Percentiles rank a stretch among this genome's conserved stretches.
These are phyloP conservation scores for Ascochyta clinopodiicola DNA, from an alignment of 2,329 filamentous ascomycete genomes.

Conservation along the genomic window DNA sequence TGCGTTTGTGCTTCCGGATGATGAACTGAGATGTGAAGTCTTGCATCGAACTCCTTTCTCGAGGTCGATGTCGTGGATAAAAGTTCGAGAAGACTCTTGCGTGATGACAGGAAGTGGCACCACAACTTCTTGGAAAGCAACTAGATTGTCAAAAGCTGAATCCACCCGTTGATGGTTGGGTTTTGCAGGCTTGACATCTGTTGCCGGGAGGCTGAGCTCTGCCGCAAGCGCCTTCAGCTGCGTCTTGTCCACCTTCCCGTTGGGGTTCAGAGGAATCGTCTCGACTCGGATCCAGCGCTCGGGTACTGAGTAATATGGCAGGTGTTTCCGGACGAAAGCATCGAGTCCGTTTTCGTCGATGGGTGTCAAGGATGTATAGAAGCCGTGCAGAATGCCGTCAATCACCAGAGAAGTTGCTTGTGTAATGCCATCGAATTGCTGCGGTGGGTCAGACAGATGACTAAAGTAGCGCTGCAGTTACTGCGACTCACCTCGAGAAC, in stretches of 20 bases:
- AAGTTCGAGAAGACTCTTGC: neutral
- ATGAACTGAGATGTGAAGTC: conserved; percentile 20
- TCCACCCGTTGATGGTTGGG: conserved; percentile 6
- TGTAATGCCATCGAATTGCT: conserved; percentile 54
- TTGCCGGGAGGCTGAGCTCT: neutral
- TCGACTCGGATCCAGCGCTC: conserved; percentile 53
- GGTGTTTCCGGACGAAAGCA: conserved; percentile 50
- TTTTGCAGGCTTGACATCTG: conserved; percentile 4
- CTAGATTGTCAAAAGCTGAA: conserved; percentile 17
- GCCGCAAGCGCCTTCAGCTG: conserved; percentile 47
- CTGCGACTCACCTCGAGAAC: conserved; percentile 29
- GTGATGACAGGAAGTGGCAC: conserved; percentile 3
- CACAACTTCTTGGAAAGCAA: conserved; percentile 9
- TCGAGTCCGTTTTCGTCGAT: conserved; percentile 46
- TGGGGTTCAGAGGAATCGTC: conserved; percentile 59
- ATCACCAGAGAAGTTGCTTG: conserved; percentile 59
- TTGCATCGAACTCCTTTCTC: conserved; percentile 20
- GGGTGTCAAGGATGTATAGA: conserved; percentile 52
- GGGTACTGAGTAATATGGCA: conserved; percentile 65
- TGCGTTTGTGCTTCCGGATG: conserved; percentile 16
- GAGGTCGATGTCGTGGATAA: conserved; percentile 4
- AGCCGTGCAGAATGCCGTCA: conserved; percentile 58
- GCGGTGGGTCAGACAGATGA: conserved; percentile 1
- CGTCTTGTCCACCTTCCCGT: conserved; percentile 65
- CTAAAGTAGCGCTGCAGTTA: too few relatives aligned